A percentile compares a stretch with the other conserved stretches of the same genome.
Conservation (phyloP, 2,329 filamentous ascomycete species). For the Curvularia eragrostidis region DNA sequence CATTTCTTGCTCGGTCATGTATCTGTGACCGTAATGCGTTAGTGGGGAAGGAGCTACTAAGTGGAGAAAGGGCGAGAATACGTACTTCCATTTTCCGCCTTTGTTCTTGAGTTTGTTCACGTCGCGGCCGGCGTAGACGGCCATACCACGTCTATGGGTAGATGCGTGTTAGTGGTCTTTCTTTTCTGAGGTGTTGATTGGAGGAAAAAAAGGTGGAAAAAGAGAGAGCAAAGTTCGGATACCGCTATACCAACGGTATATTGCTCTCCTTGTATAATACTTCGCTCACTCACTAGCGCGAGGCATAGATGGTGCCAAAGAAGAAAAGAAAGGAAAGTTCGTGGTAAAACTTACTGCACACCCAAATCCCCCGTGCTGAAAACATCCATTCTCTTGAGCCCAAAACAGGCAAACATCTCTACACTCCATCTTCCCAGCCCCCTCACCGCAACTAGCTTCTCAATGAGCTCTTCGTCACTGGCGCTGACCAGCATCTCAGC, state of each 20-base stretch:
- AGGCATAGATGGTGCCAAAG: too few species aligned
- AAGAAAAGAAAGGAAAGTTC: background rate
- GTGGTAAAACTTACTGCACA: conserved; percentile 69
- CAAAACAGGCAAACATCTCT: conserved; percentile 91
- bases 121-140: conserved; percentile 81
- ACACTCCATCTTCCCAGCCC: conserved; percentile 91
- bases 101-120: conserved; percentile 80
- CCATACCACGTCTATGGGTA: conserved; percentile 83
- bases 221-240: background rate
- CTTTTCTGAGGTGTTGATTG: background rate
- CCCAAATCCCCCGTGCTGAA: conserved; percentile 92
- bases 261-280: too few species aligned
- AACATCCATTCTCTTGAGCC: conserved; percentile 91
- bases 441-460: conserved; percentile 81
- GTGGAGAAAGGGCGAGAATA: conserved; percentile 2
- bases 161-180: background rate
- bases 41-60: background rate
- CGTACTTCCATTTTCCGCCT: conserved; percentile 84
- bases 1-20: conserved; percentile 96
- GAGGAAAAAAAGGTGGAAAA: background rate
- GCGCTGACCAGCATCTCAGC: conserved; percentile 78
- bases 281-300: too few species aligned
- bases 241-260: too few species aligned
- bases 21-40: conserved; percentile 51
- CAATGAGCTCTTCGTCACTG: conserved; percentile 83